Conservation (phyloP, 192 early-diverging fungal genomes). For the Kappamyces sp. region DNA sequence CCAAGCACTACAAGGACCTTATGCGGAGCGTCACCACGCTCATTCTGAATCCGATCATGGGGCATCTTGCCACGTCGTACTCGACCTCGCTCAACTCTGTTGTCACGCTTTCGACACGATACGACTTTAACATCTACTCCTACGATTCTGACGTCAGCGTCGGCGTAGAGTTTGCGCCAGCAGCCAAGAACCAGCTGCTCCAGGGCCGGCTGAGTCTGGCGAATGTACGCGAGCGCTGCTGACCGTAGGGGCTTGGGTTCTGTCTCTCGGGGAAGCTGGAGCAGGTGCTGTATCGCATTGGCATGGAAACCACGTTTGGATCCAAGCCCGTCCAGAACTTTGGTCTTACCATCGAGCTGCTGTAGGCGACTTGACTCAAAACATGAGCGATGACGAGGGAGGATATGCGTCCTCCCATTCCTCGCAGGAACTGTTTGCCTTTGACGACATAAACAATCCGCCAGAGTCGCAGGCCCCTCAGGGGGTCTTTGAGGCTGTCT, state of each 20-base stretch:
- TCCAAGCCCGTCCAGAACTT: neutral
- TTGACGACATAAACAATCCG: no score
- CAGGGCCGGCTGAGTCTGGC: constrained; percentile 49
- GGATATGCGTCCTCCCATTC: no score
- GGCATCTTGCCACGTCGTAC: constrained; percentile 80
- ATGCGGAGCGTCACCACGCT: constrained; percentile 55
- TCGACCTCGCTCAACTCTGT: constrained; percentile 67
- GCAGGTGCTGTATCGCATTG: constrained; percentile 7
- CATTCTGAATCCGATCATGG: constrained; percentile 87
- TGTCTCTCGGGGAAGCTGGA: constrained; percentile 2
- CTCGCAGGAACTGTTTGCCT: no score
- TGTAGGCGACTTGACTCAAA: no score
- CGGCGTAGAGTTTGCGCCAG: constrained; percentile 75
- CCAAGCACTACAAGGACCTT: constrained; percentile 16
- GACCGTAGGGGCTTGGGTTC: neutral
- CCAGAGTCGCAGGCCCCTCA: no score
- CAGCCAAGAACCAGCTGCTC: constrained; percentile 45
- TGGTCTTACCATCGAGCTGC: constrained; percentile 14
- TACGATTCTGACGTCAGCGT: constrained; percentile 83
- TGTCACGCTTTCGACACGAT: constrained; percentile 70
- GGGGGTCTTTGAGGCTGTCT: no score
- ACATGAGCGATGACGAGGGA: no score
- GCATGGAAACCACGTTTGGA: constrained; percentile 11
- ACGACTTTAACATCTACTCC: constrained; percentile 87
- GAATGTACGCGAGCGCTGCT: constrained; percentile 18